These are phyloP conservation scores for Sporothrix curviconia DNA, from an alignment of 2,329 filamentous ascomycete genomes.

Conservation along the genomic window DNA sequence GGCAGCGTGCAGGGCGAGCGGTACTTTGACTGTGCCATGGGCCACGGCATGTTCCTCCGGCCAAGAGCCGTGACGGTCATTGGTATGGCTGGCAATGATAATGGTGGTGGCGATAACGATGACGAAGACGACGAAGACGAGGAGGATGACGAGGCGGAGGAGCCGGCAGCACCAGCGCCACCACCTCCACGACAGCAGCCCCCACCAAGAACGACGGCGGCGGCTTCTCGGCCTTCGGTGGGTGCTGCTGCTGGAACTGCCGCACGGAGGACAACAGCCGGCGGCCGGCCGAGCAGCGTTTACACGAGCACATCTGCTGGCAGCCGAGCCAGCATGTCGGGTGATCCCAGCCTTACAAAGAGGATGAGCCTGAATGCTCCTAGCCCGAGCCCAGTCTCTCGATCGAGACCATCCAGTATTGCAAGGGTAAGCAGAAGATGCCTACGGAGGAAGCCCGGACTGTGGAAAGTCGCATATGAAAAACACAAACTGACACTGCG, in stretches of 20 bases:
- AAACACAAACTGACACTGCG: too few relatives aligned
- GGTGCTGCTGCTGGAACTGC: constrained; percentile 25
- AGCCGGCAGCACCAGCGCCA: constrained; percentile 30
- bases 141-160: constrained; percentile 15
- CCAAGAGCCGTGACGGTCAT: constrained; percentile 60
- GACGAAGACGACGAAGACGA: constrained; percentile 17
- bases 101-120: constrained; percentile 1
- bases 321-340: constrained; percentile 30
- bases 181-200: constrained; percentile 26
- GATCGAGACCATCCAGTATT: constrained; percentile 50
- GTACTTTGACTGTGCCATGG: constrained; percentile 82
- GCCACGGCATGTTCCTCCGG: constrained; percentile 75
- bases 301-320: constrained; percentile 25
- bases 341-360: constrained; percentile 50
- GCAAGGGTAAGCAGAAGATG: constrained; percentile 39
- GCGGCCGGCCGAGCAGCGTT: constrained; percentile 44
- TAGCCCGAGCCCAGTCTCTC: constrained; percentile 64
- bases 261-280: constrained; percentile 26
- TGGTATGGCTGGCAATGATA: constrained; percentile 24
- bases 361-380: constrained; percentile 64
- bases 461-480: too few relatives aligned
- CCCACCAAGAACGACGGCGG: not conserved
- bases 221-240: constrained; percentile 4
- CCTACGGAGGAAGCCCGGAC: too few relatives aligned
- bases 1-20: constrained; percentile 79